Conservation (phyloP, 495 filamentous ascomycete genomes). For the Trypethelium eluteriae region DNA sequence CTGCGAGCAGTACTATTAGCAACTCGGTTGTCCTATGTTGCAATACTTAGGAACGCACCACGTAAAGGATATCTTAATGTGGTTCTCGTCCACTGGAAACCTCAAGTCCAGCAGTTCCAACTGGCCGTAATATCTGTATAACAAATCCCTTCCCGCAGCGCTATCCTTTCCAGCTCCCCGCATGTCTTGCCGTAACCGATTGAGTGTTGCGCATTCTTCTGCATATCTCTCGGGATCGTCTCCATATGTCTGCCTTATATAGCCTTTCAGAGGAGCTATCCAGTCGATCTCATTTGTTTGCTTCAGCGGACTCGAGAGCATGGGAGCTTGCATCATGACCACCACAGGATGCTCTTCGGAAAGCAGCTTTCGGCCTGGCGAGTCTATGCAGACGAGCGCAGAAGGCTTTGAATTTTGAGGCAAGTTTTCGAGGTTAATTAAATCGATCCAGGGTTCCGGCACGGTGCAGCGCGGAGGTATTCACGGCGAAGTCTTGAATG, state of each 20-base stretch:
- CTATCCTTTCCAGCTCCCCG: constrained; percentile 95
- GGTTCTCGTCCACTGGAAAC: constrained; percentile 96
- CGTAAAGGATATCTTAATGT: constrained; percentile 97
- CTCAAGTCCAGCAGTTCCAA: constrained; percentile 87
- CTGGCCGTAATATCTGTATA: constrained; percentile 97
- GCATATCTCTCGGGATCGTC: constrained; percentile 92
- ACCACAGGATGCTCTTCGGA: constrained; percentile 10
- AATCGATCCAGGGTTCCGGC: background rate
- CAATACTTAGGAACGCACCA: constrained; percentile 53
- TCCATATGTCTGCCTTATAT: constrained; percentile 88
- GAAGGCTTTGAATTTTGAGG: background rate
- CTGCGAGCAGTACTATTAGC: constrained; percentile 40
- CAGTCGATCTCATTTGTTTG: constrained; percentile 99
- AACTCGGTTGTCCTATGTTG: background rate
- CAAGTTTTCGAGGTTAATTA: background rate
- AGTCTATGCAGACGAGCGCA: background rate
- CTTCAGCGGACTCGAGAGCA: constrained; percentile 91
- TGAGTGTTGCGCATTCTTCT: constrained; percentile 91
- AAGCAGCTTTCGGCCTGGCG: background rate
- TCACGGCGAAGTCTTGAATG: background rate
- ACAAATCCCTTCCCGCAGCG: constrained; percentile 80
- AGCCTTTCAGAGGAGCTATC: constrained; percentile 84
- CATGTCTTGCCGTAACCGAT: constrained; percentile 98
- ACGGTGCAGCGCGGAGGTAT: background rate
- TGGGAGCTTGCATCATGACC: constrained; percentile 60